Percentiles rank a stretch among this genome's conserved stretches.
phyloP scores from a whole-genome alignment of 257 asterid genomes.

The Solanum appendiculatum region DNA sequence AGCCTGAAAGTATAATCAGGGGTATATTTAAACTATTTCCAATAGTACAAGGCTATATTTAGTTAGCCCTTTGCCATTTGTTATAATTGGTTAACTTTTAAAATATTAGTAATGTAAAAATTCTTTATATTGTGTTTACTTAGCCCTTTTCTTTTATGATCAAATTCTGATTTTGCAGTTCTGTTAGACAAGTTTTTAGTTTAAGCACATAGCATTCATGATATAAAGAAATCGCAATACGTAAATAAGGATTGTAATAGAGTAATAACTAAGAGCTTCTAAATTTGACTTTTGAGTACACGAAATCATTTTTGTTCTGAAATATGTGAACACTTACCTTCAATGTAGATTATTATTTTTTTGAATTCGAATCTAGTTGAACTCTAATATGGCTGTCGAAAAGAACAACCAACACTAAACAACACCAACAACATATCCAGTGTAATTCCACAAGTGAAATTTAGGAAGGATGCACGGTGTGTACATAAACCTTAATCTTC shows the following conservation, averaged over 20 bases:
- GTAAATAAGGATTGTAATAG: background rate
- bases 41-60: too few relatives aligned
- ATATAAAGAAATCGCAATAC: background rate
- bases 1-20: too few relatives aligned
- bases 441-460: fast-evolving
- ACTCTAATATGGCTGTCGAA: background rate
- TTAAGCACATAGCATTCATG: background rate
- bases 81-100: background rate
- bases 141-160: background rate
- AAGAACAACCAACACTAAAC: too few relatives aligned
- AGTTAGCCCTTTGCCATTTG: too few relatives aligned
- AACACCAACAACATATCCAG: background rate
- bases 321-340: too few relatives aligned
- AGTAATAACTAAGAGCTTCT: background rate
- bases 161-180: background rate
- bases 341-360: too few relatives aligned
- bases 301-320: background rate
- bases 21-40: too few relatives aligned
- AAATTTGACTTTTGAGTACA: background rate
- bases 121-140: background rate
- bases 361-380: background rate
- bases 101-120: background rate
- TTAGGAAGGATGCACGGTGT: background rate
- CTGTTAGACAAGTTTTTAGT: background rate
- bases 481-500: background rate